These are phyloP conservation scores for Isoetes taiwanensis DNA, from an alignment of 75 land plant genomes.

Conservation along the genomic window DNA sequence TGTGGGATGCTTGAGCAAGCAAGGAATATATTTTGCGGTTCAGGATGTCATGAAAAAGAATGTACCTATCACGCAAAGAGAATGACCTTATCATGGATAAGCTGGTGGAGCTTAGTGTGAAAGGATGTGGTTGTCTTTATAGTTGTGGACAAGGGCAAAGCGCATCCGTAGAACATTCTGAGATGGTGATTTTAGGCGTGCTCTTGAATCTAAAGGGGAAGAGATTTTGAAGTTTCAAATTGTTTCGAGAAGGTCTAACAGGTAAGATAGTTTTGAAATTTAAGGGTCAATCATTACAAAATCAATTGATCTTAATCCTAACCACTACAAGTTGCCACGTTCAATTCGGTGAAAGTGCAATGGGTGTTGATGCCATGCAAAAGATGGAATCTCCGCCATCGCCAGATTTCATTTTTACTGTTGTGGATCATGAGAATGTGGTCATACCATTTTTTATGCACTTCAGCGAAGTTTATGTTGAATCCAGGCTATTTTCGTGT, in stretches of 20 bases:
- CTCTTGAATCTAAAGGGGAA: not conserved
- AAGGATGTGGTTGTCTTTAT: conserved; percentile 6
- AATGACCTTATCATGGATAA: conserved; percentile 1
- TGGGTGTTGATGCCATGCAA: conserved; percentile 98
- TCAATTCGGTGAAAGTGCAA: conserved; percentile 59
- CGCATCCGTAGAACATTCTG: not conserved
- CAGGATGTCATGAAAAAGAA: conserved; percentile 4
- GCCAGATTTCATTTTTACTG: conserved; percentile 84
- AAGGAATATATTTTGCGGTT: not conserved
- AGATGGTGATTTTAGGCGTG: conserved; percentile 1
- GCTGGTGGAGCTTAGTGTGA: not conserved
- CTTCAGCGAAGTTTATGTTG: too few relatives aligned
- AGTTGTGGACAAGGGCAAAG: not conserved
- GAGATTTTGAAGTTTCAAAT: conserved; percentile 18
- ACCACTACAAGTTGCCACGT: conserved; percentile 51
- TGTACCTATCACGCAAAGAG: not conserved
- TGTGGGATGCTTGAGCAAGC: too few relatives aligned
- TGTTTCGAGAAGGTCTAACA: conserved; percentile 86
- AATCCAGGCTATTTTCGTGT: too few relatives aligned
- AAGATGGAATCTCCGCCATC: conserved; percentile 92
- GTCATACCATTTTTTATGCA: too few relatives aligned
- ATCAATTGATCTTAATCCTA: not conserved
- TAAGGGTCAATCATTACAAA: not conserved
- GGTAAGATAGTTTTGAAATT: conserved; percentile 23
- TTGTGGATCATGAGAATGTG: conserved; percentile 38